Evolutionary conservation across 306 rosid genomes (phyloP).

Genomic region (Lupinus albus): DNA sequence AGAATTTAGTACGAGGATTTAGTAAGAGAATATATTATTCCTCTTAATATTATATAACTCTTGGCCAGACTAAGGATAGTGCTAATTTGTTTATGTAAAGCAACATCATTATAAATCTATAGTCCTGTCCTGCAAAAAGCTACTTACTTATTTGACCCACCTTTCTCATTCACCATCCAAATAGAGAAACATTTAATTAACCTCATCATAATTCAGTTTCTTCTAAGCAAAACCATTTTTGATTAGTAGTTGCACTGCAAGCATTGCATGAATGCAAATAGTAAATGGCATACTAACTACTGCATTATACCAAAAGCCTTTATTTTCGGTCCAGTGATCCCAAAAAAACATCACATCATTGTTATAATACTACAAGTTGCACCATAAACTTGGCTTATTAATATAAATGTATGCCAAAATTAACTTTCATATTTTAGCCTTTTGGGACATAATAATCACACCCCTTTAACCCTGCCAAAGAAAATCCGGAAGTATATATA

Average conservation of each 20-base stretch:
- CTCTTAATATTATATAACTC: background rate
- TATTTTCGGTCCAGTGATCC: background rate
- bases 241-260: slow-evolving; percentile 29
- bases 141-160: slow-evolving; percentile 17
- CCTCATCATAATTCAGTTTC: slow-evolving; percentile 37
- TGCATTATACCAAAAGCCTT: background rate
- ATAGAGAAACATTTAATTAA: slow-evolving; percentile 23
- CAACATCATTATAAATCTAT: slow-evolving; percentile 40
- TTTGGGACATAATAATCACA: background rate
- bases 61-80: background rate
- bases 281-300: background rate
- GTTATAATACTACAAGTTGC: background rate
- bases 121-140: slow-evolving; percentile 34
- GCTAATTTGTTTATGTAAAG: slow-evolving; percentile 36
- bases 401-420: slow-evolving; percentile 6
- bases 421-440: slow-evolving; percentile 9
- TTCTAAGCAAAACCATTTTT: slow-evolving; percentile 49
- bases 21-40: too few species aligned
- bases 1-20: too few species aligned
- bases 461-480: slow-evolving; percentile 19
- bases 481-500: slow-evolving; percentile 44
- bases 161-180: slow-evolving; percentile 17
- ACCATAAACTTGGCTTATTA: background rate
- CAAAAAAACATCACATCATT: background rate
- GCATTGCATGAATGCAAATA: slow-evolving; percentile 1